Conservation (phyloP, 257 asterid genomes). For the Gentiana dahurica region DNA sequence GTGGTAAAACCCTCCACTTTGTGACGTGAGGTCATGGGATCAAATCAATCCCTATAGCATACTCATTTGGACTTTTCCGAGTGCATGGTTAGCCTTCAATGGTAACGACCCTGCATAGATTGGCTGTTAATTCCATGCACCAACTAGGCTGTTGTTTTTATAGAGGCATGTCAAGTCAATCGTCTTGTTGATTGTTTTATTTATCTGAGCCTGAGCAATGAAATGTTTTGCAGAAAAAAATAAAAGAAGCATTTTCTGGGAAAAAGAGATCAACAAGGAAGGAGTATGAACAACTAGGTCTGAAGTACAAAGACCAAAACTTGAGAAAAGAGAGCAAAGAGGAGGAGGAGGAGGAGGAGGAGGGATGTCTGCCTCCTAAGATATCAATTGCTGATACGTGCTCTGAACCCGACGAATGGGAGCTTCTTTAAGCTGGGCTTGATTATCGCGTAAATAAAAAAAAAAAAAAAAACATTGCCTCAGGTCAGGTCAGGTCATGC, state of each 20-base stretch:
- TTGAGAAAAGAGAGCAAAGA: slow-evolving; percentile 6
- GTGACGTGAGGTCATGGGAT: neutral
- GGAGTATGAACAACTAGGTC: slow-evolving; percentile 26
- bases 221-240: slow-evolving; percentile 36
- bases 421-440: slow-evolving; percentile 18
- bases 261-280: slow-evolving; percentile 36
- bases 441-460: neutral
- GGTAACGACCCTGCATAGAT: no score
- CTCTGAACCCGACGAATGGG: slow-evolving; percentile 39
- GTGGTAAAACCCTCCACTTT: no score
- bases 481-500: slow-evolving; percentile 1
- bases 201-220: neutral
- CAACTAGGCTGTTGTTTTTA: no score
- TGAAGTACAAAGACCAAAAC: slow-evolving; percentile 7
- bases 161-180: no score
- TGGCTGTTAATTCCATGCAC: no score
- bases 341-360: slow-evolving; percentile 4
- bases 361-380: slow-evolving; percentile 7
- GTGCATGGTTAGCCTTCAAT: no score
- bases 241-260: slow-evolving; percentile 39
- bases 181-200: neutral
- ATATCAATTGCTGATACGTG: slow-evolving; percentile 6
- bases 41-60: no score
- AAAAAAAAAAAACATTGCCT: no score
- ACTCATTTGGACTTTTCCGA: no score